Evolutionary conservation across 2,329 filamentous ascomycete genomes (phyloP).

Genomic region (Alternaria solani): DNA sequence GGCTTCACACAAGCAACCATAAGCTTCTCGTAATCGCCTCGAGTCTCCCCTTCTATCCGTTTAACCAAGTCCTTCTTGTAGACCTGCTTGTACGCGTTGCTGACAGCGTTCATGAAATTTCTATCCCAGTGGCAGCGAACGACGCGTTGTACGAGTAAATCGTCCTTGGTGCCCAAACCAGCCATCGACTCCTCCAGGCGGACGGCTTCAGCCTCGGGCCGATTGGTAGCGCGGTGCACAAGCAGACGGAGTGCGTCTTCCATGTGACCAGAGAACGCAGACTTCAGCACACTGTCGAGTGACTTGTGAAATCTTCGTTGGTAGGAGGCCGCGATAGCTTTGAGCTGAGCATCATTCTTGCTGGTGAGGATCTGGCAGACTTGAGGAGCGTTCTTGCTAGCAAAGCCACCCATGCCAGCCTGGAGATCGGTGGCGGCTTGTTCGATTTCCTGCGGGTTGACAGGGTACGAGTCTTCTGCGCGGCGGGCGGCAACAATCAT

Average conservation of each 20-base stretch:
- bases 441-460: constrained; percentile 76
- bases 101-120: constrained; percentile 76
- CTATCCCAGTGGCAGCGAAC: constrained; percentile 86
- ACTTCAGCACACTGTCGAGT: constrained; percentile 77
- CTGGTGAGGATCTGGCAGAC: constrained; percentile 81
- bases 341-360: constrained; percentile 82
- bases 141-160: constrained; percentile 77
- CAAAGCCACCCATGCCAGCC: constrained; percentile 68
- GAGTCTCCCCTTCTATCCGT: constrained; percentile 82
- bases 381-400: constrained; percentile 76
- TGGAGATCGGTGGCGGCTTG: constrained; percentile 80
- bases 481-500: constrained; percentile 79
- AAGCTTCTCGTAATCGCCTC: constrained; percentile 79
- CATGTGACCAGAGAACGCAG: constrained; percentile 93
- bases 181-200: constrained; percentile 88
- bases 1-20: constrained; percentile 70
- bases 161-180: constrained; percentile 86
- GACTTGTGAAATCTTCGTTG: constrained; percentile 73
- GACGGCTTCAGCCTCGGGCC: constrained; percentile 81
- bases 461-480: constrained; percentile 78
- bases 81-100: constrained; percentile 75
- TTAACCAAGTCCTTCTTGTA: constrained; percentile 72
- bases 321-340: constrained; percentile 81
- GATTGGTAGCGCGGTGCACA: constrained; percentile 78
- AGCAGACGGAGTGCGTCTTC: constrained; percentile 82